Evolutionary conservation across 176 grass and related monocot species (phyloP).

Genomic region (Eleusine indica): DNA sequence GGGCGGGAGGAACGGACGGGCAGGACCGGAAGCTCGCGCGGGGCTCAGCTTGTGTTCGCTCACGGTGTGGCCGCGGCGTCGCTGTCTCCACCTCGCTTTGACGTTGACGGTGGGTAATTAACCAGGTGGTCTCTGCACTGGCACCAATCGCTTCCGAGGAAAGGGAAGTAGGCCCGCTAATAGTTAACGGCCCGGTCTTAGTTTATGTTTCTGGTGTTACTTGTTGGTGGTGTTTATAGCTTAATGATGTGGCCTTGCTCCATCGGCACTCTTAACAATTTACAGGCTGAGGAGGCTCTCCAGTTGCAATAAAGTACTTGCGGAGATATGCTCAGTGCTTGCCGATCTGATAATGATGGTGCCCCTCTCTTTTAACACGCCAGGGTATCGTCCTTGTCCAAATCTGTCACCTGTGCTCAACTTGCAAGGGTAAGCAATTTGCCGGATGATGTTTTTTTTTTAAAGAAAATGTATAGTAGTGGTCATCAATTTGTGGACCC

Average conservation of each 20-base stretch:
- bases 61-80: neutral
- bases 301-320: neutral
- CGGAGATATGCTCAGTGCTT: neutral
- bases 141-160: neutral
- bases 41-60: no score
- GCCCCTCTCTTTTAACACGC: neutral
- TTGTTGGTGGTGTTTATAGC: neutral
- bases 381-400: neutral
- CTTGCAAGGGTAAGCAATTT: neutral
- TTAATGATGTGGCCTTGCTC: neutral
- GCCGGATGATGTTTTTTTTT: neutral
- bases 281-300: neutral
- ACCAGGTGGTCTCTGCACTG: neutral
- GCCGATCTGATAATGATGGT: neutral
- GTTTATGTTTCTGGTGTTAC: neutral
- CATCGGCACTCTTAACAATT: neutral
- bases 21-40: neutral
- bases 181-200: neutral
- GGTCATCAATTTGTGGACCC: neutral
- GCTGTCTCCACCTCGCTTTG: slow-evolving; percentile 18
- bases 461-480: neutral
- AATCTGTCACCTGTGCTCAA: neutral
- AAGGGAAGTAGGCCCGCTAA: neutral
- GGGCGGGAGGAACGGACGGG: neutral
- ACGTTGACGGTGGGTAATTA: neutral